phyloP scores from a whole-genome alignment of 2,329 filamentous ascomycete species.

The Zymoseptoria brevis region DNA sequence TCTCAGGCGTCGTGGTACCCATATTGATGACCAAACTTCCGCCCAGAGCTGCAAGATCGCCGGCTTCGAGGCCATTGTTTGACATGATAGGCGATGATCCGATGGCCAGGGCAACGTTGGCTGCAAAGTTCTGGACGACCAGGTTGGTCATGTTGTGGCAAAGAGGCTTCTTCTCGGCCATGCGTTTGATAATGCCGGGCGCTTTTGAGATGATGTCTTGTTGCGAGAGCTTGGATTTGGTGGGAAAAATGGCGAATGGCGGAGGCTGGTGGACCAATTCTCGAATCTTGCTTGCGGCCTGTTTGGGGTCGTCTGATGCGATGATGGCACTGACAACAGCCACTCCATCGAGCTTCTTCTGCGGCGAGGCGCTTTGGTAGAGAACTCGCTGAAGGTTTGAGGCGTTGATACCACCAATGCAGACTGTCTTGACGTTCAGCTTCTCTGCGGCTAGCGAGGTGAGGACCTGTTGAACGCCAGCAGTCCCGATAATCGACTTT shows the following conservation, averaged over 20 bases:
- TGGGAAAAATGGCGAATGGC: slow-evolving; percentile 25
- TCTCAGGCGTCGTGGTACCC: slow-evolving; percentile 78
- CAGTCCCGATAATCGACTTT: slow-evolving; percentile 69
- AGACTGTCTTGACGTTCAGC: slow-evolving; percentile 56
- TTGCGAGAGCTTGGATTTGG: slow-evolving; percentile 25
- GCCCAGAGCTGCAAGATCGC: slow-evolving; percentile 67
- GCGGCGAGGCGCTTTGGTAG: slow-evolving; percentile 54
- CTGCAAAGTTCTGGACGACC: slow-evolving; percentile 90
- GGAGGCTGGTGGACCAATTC: slow-evolving; percentile 45
- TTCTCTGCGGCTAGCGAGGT: slow-evolving; percentile 46
- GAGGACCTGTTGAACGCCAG: slow-evolving; percentile 62
- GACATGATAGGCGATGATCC: slow-evolving; percentile 93
- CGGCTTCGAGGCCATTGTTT: slow-evolving; percentile 73
- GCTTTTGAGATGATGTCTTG: slow-evolving; percentile 22
- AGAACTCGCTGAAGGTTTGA: slow-evolving; percentile 67
- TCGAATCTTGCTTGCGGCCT: slow-evolving; percentile 53
- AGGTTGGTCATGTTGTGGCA: slow-evolving; percentile 97
- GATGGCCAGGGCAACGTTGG: slow-evolving; percentile 77
- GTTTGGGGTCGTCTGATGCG: slow-evolving; percentile 58
- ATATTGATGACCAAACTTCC: slow-evolving; percentile 87
- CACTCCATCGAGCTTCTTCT: slow-evolving; percentile 65
- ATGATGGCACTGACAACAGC: slow-evolving; percentile 88
- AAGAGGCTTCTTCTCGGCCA: slow-evolving; percentile 59
- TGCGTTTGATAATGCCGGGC: slow-evolving; percentile 43
- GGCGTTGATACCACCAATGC: slow-evolving; percentile 81